Percentiles rank a stretch among this genome's conserved stretches.
phyloP scores from a whole-genome alignment of 306 rosid species.

The Amphicarpaea edgeworthii region DNA sequence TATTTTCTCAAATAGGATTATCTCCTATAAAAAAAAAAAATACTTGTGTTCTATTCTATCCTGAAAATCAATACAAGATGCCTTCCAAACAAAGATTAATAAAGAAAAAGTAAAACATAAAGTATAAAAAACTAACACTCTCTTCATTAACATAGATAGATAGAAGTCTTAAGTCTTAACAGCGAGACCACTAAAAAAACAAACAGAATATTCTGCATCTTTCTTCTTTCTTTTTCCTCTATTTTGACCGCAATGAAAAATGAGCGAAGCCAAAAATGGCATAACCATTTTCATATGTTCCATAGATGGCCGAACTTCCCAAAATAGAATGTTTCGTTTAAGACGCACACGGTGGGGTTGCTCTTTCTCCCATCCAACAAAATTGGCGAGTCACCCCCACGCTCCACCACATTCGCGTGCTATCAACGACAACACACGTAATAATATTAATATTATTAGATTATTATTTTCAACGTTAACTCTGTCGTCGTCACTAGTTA shows the following conservation, averaged over 20 bases:
- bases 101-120: not conserved
- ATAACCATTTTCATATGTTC: not conserved
- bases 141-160: not conserved
- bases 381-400: conserved; percentile 45
- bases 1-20: too few species aligned
- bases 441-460: not conserved
- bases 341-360: not conserved
- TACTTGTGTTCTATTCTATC: too few species aligned
- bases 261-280: conserved; percentile 9
- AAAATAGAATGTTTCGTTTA: conserved; percentile 35
- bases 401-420: conserved; percentile 31
- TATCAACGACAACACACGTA: not conserved
- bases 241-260: conserved; percentile 34
- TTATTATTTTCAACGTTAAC: not conserved
- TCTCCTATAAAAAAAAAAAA: too few species aligned
- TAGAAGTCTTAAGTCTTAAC: too few species aligned
- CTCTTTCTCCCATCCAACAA: not conserved
- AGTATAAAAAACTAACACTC: not conserved
- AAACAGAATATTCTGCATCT: not conserved
- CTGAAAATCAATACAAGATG: not conserved
- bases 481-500: not conserved
- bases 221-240: not conserved
- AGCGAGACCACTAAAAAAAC: not conserved
- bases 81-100: not conserved
- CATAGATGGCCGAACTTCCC: not conserved